Conservation (phyloP, 768 basidiomycete genomes). For the Fomitopsis pulvina region DNA sequence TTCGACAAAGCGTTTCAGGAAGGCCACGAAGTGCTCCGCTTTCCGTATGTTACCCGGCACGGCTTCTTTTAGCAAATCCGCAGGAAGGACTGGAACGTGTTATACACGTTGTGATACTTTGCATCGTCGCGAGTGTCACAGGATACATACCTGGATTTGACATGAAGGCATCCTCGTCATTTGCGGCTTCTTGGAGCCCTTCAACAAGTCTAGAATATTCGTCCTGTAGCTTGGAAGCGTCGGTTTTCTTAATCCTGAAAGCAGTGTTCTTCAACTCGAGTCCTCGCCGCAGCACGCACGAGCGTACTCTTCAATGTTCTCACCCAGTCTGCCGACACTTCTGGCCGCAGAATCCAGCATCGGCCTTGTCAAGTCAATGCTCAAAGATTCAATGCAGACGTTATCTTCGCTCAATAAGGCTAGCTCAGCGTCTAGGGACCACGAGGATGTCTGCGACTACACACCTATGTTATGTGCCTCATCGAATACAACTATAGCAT, state of each 20-base stretch:
- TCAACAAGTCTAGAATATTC: conserved; percentile 95
- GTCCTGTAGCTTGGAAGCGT: conserved; percentile 90
- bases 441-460: conserved; percentile 9
- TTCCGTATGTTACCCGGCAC: conserved; percentile 98
- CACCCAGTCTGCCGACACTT: conserved; percentile 78
- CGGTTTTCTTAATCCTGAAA: conserved; percentile 83
- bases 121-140: neutral
- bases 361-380: conserved; percentile 93
- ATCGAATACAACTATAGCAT: conserved; percentile 98
- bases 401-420: conserved; percentile 53
- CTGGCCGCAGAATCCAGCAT: conserved; percentile 94
- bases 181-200: conserved; percentile 74
- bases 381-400: conserved; percentile 97
- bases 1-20: conserved; percentile 96
- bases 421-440: neutral
- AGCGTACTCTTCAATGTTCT: conserved; percentile 91
- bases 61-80: conserved; percentile 91
- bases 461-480: conserved; percentile 98
- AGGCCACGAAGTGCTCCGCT: conserved; percentile 98
- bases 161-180: conserved; percentile 81
- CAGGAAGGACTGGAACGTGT: conserved; percentile 67
- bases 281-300: neutral
- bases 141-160: conserved; percentile 74
- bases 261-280: neutral
- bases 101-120: neutral